These are phyloP conservation scores for Tulasnella calospora DNA, from an alignment of 768 basidiomycete species.

Conservation along the genomic window DNA sequence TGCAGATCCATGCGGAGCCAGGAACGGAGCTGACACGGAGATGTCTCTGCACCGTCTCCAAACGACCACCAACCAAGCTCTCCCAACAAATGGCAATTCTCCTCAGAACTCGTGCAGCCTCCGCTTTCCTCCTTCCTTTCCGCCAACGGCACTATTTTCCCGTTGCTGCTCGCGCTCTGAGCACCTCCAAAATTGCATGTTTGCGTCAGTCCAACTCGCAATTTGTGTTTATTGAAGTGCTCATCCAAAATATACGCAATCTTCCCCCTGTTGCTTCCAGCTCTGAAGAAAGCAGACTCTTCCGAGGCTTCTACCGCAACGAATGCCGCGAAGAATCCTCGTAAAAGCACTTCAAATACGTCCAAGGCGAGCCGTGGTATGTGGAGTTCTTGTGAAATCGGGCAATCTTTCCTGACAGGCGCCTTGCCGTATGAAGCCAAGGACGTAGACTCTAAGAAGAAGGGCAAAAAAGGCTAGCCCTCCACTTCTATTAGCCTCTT, in stretches of 20 bases:
- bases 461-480: neutral
- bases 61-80: neutral
- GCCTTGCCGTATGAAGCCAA: neutral
- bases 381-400: neutral
- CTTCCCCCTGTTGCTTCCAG: neutral
- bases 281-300: neutral
- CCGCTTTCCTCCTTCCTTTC: neutral
- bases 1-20: neutral
- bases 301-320: neutral
- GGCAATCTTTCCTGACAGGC: neutral
- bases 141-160: neutral
- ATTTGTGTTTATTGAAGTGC: neutral
- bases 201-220: neutral
- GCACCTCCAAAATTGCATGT: neutral
- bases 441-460: neutral
- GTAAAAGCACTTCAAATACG: neutral
- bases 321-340: neutral
- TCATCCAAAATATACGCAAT: neutral
- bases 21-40: constrained; percentile 6
- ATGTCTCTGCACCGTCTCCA: neutral
- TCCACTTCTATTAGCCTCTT: neutral
- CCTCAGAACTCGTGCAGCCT: neutral
- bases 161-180: neutral
- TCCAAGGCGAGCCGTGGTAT: neutral
- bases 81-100: neutral